Percentiles rank a stretch among this genome's conserved stretches.
phyloP scores from a whole-genome alignment of 805 yeast species.

The Suhomyces faveliae region DNA sequence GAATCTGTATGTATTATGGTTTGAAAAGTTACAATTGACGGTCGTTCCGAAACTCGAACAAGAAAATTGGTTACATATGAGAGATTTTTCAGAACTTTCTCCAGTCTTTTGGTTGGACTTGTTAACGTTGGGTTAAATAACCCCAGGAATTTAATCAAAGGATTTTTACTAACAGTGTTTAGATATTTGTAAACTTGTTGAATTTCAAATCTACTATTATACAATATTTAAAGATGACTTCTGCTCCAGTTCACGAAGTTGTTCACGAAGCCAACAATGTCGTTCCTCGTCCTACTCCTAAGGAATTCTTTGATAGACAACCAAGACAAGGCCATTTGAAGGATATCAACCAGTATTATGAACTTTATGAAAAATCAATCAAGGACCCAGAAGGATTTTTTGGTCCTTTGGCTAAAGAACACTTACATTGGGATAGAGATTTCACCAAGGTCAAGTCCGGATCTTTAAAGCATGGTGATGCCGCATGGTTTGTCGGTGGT shows the following conservation, averaged over 20 bases:
- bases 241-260: slow-evolving; percentile 37
- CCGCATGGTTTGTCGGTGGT: slow-evolving; percentile 80
- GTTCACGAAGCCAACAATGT: slow-evolving; percentile 63
- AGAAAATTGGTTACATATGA: not conserved
- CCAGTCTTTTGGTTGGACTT: not conserved
- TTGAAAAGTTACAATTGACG: not conserved
- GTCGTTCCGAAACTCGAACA: not conserved
- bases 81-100: not conserved
- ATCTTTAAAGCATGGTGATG: slow-evolving; percentile 51
- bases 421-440: slow-evolving; percentile 76
- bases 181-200: not conserved
- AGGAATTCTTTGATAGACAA: slow-evolving; percentile 54
- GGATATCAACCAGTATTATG: slow-evolving; percentile 64
- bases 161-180: not conserved
- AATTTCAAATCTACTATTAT: not conserved
- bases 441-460: slow-evolving; percentile 67
- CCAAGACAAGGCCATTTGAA: slow-evolving; percentile 61
- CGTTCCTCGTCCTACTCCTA: slow-evolving; percentile 50
- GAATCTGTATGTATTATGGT: not conserved
- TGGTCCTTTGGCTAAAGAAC: slow-evolving; percentile 70
- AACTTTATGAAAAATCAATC: slow-evolving; percentile 71
- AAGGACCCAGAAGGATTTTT: slow-evolving; percentile 78
- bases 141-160: too few relatives aligned
- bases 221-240: slow-evolving; percentile 19
- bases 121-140: not conserved